Evolutionary conservation across 2,329 filamentous ascomycete species (phyloP), one percentile per base, ranked within the genome.

Genomic region (Parastagonospora nodorum): DNA sequence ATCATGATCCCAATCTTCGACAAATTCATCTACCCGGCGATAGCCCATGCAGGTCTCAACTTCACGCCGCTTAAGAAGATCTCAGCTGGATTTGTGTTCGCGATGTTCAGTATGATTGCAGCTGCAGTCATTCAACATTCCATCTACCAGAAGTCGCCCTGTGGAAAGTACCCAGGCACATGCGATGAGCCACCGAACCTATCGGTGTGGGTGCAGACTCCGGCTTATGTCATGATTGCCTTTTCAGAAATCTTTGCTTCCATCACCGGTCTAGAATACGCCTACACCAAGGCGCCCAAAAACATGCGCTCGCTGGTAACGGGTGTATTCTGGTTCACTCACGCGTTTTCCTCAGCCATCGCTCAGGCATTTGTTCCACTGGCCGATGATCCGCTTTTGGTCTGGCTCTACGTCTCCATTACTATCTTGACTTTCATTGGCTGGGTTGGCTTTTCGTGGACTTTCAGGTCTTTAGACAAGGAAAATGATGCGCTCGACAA

Each of bases 51-150:
- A 28, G 83, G 82, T 36, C 79, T 90, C 68, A 78, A 79, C 49
- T 89, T 90, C 76, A 88, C 82, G 1, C 89, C 88, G 28, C 86
- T 91, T 74, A 90, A 87, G 77, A 86, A 86, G 68, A 91, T 92
- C 73, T 80, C 87, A 1, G 69, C 78, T 4, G 89, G 88, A 24
- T 91, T 91, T 76, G 67, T 84, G 53, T 79, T 87, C 50, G 87
- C 82, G n/a, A 78, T 84, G 11, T 63, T 84, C n/a, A 83, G 87
- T 2, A 85, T 85, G 73, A 67, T 83, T 10, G 81, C 80, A 35
- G 80, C 84, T 3, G 76, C 78, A 10, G 75, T 83, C 5, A 68
- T 85, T 2, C 83, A 86, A 65, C 78, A 81, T 53, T 76, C 79
- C 47, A 84, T 87, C 39, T 71, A 87, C 66, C 66, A 77, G 48